Base-by-base conservation (phyloP, 306 rosid genomes). In the Cicer chorassanicum region DNA sequence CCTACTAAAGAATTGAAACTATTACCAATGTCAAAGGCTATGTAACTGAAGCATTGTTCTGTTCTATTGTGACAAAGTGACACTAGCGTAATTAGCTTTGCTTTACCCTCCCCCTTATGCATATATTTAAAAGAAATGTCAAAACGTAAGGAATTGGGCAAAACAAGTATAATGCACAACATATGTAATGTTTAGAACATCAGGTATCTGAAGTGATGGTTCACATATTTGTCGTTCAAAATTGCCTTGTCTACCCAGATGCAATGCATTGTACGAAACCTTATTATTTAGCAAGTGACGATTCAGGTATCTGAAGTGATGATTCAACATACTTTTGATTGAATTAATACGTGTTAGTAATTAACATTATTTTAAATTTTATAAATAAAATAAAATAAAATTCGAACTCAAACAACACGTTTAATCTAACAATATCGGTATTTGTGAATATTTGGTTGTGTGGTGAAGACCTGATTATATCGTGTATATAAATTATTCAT, bases 21-120 rank as follows among this genome's bases (percentile, higher is more conserved):
- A 16, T 42, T 41, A 15, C 46, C 40, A 16, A 69, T 74, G 68
- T 61, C 65, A 15, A 15, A 68, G 72, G 72, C 76, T 41, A 9
- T 51, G 68, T 43, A 53, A 54, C 73, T 63, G 2, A 41, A 59
- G 79, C 49, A 15, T 16, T 60, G 10, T 29, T 64, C 62, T 63
- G 42, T 41, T 70, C 63, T 63, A 64, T 21, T 64, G 9, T 48
- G 73, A 83, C 80, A 44, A 43, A 16, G 12, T 71, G 82, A 63
- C 48, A 11, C 49, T 57, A 3, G 36, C 16, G 1, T 51, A 21
- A 41, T 43, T 14, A 10, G 41, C 8, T 3, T 57, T 56, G 11
- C 41, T 65, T 57, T 53, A 24, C 19, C 15, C 40, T 24, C 16
- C 49, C 14, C 18, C 9, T 3, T 18, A 11, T 29, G 43, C 34